These are phyloP conservation scores for Boletus sensibilis DNA, from an alignment of 768 basidiomycete species.

Conservation along the genomic window DNA sequence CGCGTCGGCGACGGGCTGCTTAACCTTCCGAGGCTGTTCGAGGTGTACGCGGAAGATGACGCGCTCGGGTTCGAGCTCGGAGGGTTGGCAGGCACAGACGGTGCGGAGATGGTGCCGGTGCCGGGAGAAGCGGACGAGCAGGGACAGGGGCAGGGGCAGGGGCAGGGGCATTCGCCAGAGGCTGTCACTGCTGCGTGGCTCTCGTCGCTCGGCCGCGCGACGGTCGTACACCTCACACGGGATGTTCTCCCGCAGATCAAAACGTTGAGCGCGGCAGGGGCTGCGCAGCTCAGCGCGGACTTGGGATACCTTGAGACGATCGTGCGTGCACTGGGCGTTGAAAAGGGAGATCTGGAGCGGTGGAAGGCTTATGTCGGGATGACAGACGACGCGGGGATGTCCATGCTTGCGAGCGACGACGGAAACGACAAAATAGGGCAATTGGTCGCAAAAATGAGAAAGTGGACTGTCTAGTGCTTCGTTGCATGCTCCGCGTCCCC, in stretches of 20 bases:
- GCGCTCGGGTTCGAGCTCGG: conserved; percentile 85
- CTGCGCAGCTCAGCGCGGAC: conserved; percentile 83
- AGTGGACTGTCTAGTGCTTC: conserved; percentile 19
- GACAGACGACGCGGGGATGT: conserved; percentile 46
- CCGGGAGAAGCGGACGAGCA: conserved; percentile 1
- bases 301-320: conserved; percentile 90
- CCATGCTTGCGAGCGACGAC: conserved; percentile 17
- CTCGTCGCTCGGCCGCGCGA: conserved; percentile 79
- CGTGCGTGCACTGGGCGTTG: conserved; percentile 85
- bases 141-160: conserved; percentile 18
- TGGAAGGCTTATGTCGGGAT: conserved; percentile 76
- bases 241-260: conserved; percentile 71
- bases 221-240: conserved; percentile 70
- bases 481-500: neutral
- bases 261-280: conserved; percentile 60
- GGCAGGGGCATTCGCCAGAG: conserved; percentile 57
- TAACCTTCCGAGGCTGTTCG: conserved; percentile 90
- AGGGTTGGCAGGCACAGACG: conserved; percentile 71
- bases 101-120: conserved; percentile 27
- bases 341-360: conserved; percentile 70
- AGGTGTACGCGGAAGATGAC: conserved; percentile 91
- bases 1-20: conserved; percentile 91
- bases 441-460: conserved; percentile 34
- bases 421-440: conserved; percentile 18
- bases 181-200: conserved; percentile 90